Percentiles rank a stretch among this genome's conserved stretches.
Evolutionary conservation across 2,329 filamentous ascomycete genomes (phyloP).

Genomic region (Raffaelea albimanens): DNA sequence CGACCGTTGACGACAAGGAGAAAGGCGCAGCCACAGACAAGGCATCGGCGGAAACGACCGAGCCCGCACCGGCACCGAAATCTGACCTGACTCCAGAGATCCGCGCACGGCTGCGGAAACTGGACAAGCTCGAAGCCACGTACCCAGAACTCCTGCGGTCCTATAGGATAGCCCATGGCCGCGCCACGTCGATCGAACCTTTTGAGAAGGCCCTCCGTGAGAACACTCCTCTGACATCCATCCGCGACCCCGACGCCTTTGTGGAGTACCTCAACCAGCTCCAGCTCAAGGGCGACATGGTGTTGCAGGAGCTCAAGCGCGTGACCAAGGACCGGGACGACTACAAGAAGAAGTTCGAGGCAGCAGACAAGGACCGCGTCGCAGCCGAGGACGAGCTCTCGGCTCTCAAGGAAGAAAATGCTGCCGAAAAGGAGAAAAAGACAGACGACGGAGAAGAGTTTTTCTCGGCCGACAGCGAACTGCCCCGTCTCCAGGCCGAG

Average conservation of each 20-base stretch:
- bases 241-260: constrained; percentile 73
- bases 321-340: constrained; percentile 74
- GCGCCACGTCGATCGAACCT: constrained; percentile 78
- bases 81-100: constrained; percentile 65
- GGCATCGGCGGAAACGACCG: not conserved
- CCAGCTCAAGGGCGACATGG: constrained; percentile 80
- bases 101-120: constrained; percentile 63
- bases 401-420: constrained; percentile 27
- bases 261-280: constrained; percentile 86
- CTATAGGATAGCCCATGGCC: constrained; percentile 82
- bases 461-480: constrained; percentile 86
- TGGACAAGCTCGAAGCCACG: constrained; percentile 82
- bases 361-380: constrained; percentile 32
- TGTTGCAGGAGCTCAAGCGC: constrained; percentile 85
- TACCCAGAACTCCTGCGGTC: constrained; percentile 91
- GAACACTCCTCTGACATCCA: constrained; percentile 83
- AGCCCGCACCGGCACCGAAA: constrained; percentile 14
- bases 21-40: not conserved
- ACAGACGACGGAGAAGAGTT: constrained; percentile 56
- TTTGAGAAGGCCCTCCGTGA: constrained; percentile 89
- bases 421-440: constrained; percentile 10
- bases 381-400: constrained; percentile 47
- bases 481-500: constrained; percentile 70
- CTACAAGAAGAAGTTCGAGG: constrained; percentile 66
- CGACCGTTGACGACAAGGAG: constrained; percentile 1